A percentile compares a stretch with the other conserved stretches of the same genome.
These are phyloP conservation scores for Rhodotorula sp. DNA, from an alignment of 1,284 basidiomycete genomes.

Conservation along the genomic window DNA sequence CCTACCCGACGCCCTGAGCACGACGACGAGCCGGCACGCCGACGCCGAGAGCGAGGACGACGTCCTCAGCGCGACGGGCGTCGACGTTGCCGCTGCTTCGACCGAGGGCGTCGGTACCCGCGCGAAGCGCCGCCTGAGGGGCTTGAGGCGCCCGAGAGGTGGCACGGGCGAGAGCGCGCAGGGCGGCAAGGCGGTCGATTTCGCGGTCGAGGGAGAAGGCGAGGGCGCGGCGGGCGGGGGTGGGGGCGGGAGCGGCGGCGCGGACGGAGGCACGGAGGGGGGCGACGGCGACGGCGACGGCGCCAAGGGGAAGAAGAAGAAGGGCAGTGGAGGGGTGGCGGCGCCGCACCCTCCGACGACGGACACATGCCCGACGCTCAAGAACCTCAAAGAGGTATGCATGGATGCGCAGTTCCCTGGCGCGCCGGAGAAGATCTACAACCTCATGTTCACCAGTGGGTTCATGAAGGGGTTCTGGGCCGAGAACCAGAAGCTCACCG, in stretches of 20 bases:
- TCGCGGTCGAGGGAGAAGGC: background rate
- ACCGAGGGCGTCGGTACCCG: conserved; percentile 28
- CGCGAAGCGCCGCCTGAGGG: conserved; percentile 41
- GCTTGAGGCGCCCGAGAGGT: conserved; percentile 44
- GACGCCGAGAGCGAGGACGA: conserved; percentile 37
- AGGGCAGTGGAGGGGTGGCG: background rate
- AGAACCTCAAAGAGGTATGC: conserved; percentile 40
- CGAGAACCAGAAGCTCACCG: conserved; percentile 82
- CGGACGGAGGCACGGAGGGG: background rate
- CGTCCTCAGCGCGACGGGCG: background rate
- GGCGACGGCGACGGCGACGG: background rate
- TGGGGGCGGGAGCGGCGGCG: background rate
- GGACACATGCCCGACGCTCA: conserved; percentile 40
- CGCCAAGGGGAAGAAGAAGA: conserved; percentile 12
- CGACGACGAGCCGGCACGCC: conserved; percentile 2
- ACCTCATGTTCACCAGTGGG: conserved; percentile 91
- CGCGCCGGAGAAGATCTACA: conserved; percentile 92
- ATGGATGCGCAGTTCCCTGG: conserved; percentile 63
- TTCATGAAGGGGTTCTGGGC: conserved; percentile 94
- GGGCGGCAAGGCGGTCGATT: background rate
- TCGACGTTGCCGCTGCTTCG: conserved; percentile 2
- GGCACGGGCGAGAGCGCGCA: conserved; percentile 11
- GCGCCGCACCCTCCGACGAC: conserved; percentile 21
- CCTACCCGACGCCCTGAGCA: conserved; percentile 42
- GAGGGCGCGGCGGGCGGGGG: background rate